Evolutionary conservation across 2,329 filamentous ascomycete species (phyloP).

Genomic region (Trichoderma oligosporum): DNA sequence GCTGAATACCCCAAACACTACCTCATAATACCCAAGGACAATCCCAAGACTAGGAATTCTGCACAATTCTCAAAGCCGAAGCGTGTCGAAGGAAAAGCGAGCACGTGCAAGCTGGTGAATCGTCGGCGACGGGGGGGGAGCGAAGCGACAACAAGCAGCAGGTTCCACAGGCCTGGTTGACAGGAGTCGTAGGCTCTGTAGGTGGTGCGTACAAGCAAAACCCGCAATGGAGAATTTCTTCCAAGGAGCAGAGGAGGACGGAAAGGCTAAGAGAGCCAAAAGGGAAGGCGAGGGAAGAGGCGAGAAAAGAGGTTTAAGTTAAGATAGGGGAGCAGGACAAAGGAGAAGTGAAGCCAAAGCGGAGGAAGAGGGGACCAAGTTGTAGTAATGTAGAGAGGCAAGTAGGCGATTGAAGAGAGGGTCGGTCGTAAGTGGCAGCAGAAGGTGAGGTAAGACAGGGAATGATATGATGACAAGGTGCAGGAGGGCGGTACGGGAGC

Average conservation of each 20-base stretch:
- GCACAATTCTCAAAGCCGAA: not conserved
- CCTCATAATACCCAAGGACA: conserved; percentile 21
- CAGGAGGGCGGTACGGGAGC: conserved; percentile 12
- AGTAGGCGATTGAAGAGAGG: not conserved
- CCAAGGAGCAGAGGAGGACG: conserved; percentile 18
- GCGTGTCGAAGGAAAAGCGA: conserved; percentile 2
- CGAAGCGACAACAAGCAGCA: conserved; percentile 2
- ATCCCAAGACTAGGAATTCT: conserved; percentile 7
- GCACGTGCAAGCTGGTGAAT: conserved; percentile 13
- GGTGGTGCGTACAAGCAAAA: conserved; percentile 15
- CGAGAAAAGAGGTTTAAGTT: conserved; percentile 26
- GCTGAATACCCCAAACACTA: conserved; percentile 20
- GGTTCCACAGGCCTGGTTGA: conserved; percentile 3
- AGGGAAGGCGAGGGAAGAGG: conserved; percentile 24
- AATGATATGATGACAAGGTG: conserved; percentile 23
- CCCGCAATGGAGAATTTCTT: conserved; percentile 17
- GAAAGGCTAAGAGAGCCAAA: conserved; percentile 22
- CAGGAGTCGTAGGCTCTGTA: conserved; percentile 14
- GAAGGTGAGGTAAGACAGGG: conserved; percentile 17
- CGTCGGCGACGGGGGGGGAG: not conserved
- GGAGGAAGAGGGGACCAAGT: conserved; percentile 21
- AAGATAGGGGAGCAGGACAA: conserved; percentile 19
- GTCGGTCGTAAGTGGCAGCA: conserved; percentile 11
- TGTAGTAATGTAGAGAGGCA: conserved; percentile 14
- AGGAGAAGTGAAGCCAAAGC: conserved; percentile 17